Conservation (phyloP, 768 basidiomycete genomes). For the Porpolomopsis calyptriformis region DNA sequence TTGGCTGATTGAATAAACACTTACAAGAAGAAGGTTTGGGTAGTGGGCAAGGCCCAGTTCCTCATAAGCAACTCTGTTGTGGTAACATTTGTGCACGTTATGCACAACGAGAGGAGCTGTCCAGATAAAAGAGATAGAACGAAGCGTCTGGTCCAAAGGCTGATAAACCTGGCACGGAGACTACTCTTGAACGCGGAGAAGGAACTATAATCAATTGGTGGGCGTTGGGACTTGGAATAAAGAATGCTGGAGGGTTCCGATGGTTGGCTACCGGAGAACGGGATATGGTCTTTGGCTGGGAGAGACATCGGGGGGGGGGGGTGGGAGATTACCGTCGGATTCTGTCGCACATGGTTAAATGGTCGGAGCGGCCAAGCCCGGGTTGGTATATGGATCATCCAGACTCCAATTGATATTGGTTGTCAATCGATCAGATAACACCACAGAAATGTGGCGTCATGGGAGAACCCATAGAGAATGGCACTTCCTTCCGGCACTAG, state of each 20-base stretch:
- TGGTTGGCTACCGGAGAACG: too few species aligned
- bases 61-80: conserved; percentile 65
- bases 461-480: too few species aligned
- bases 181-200: conserved; percentile 40
- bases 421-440: too few species aligned
- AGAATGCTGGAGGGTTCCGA: neutral
- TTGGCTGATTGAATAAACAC: conserved; percentile 17
- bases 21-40: conserved; percentile 77
- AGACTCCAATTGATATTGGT: too few species aligned
- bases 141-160: conserved; percentile 73
- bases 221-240: conserved; percentile 24
- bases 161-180: conserved; percentile 50
- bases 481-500: too few species aligned
- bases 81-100: conserved; percentile 81
- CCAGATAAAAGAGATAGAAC: conserved; percentile 61
- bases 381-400: too few species aligned
- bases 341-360: too few species aligned
- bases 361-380: too few species aligned
- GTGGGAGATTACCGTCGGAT: too few species aligned
- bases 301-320: too few species aligned
- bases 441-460: too few species aligned
- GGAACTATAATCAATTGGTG: conserved; percentile 62
- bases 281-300: too few species aligned
- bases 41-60: conserved; percentile 67
- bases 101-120: conserved; percentile 77